Conservation (phyloP, 768 basidiomycete genomes). For the Tylopilus subfusipes region DNA sequence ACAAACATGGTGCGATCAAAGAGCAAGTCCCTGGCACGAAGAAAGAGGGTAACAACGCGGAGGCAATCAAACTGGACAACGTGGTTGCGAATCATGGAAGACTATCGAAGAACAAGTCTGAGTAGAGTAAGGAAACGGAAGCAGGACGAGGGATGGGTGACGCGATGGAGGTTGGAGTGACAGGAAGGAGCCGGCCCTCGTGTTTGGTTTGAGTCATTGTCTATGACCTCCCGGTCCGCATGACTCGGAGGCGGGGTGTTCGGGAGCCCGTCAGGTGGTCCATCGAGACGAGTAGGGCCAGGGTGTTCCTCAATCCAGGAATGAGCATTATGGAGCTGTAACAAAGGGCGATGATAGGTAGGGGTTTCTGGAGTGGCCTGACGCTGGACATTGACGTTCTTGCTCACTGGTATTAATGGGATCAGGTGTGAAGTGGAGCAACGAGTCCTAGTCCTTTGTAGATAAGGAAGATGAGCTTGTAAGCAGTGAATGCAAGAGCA, state of each 20-base stretch:
- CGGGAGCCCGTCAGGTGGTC: slow-evolving; percentile 5
- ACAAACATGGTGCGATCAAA: slow-evolving; percentile 2
- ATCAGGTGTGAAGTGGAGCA: slow-evolving; percentile 11
- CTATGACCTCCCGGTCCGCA: slow-evolving; percentile 9
- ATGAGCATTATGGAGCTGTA: no score
- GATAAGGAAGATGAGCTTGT: no score
- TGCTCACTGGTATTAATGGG: slow-evolving; percentile 31
- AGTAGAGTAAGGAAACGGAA: slow-evolving; percentile 1
- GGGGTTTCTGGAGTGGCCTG: slow-evolving; percentile 19
- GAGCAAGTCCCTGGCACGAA: neutral
- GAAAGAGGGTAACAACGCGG: no score
- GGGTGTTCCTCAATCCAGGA: no score
- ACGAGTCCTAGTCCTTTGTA: no score
- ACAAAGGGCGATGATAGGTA: slow-evolving; percentile 26
- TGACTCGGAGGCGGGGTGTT: slow-evolving; percentile 8
- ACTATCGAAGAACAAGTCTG: neutral
- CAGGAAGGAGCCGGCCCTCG: slow-evolving; percentile 23
- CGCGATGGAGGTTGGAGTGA: slow-evolving; percentile 5
- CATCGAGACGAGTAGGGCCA: no score
- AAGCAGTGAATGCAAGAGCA: no score
- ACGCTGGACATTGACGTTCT: slow-evolving; percentile 24
- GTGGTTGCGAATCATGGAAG: neutral
- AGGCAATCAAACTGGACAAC: neutral
- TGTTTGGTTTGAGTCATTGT: slow-evolving; percentile 28
- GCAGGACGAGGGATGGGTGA: slow-evolving; percentile 14